phyloP scores from a whole-genome alignment of 257 asterid genomes.

The Solanum habrochaites region DNA sequence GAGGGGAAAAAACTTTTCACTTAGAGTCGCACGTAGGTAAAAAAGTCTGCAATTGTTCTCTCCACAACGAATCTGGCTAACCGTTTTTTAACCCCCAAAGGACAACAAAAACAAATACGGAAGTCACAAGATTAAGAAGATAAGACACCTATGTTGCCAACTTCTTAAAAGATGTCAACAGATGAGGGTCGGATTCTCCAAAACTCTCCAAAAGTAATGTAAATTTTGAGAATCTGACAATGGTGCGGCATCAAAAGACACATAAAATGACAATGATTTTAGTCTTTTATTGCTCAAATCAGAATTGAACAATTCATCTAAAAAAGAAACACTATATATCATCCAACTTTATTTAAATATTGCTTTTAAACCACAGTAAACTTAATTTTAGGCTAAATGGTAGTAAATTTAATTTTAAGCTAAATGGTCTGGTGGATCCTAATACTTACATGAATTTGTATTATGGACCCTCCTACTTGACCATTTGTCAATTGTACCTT shows the following conservation, averaged over 20 bases:
- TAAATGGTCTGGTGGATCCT: no score
- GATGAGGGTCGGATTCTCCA: neutral
- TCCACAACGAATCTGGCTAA: constrained; percentile 82
- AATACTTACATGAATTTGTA: no score
- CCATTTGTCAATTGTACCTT: no score
- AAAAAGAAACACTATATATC: constrained; percentile 41
- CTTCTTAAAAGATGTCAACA: neutral
- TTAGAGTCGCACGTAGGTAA: no score
- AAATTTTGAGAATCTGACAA: neutral
- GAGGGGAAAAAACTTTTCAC: no score
- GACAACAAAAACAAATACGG: neutral
- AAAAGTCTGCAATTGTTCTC: no score
- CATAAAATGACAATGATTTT: neutral
- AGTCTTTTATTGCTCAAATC: neutral
- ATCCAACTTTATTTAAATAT: constrained; percentile 50
- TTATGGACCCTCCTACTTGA: no score
- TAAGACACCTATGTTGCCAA: neutral
- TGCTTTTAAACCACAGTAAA: no score
- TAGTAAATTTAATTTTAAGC: no score
- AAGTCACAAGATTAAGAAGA: neutral
- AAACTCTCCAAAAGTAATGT: no score
- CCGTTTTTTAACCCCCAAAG: constrained; percentile 27
- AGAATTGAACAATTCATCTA: neutral
- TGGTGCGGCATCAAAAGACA: neutral
- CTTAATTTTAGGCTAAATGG: no score